Conservation (phyloP, 192 early-diverging fungal genomes). For the Gaertneriomyces sp. region DNA sequence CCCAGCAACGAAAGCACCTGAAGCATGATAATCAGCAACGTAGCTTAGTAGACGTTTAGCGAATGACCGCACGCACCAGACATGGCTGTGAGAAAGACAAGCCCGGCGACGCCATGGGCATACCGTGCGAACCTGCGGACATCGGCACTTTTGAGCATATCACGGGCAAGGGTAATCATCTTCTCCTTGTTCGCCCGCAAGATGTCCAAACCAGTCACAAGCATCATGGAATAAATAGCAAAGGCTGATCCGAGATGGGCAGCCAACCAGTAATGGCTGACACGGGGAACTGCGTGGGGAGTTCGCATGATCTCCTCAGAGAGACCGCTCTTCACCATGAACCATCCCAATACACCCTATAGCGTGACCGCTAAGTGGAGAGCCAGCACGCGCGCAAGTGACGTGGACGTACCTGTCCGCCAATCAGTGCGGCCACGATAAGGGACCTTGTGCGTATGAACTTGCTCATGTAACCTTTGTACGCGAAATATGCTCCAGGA, state of each 20-base stretch:
- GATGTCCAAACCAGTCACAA: slow-evolving; percentile 76
- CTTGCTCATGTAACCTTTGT: slow-evolving; percentile 69
- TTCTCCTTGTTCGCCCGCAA: slow-evolving; percentile 48
- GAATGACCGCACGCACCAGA: slow-evolving; percentile 40
- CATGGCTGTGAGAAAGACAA: slow-evolving; percentile 82
- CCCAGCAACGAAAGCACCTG: slow-evolving; percentile 91
- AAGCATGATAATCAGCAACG: neutral
- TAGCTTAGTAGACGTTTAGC: neutral
- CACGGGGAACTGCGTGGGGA: slow-evolving; percentile 79
- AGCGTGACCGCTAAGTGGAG: neutral
- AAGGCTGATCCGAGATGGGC: slow-evolving; percentile 88
- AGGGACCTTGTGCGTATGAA: slow-evolving; percentile 43
- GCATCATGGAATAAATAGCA: slow-evolving; percentile 75
- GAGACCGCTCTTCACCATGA: slow-evolving; percentile 94
- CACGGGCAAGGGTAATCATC: slow-evolving; percentile 20
- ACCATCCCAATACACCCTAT: slow-evolving; percentile 92
- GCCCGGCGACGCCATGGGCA: slow-evolving; percentile 58
- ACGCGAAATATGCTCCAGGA: slow-evolving; percentile 81
- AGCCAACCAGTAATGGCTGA: slow-evolving; percentile 90
- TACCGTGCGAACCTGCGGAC: slow-evolving; percentile 38
- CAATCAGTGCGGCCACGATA: slow-evolving; percentile 23
- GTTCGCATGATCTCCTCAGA: slow-evolving; percentile 72
- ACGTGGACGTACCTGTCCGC: slow-evolving; percentile 16
- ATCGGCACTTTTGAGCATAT: slow-evolving; percentile 7
- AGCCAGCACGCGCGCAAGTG: too few species aligned